These are phyloP conservation scores for Chlamydomonas incerta DNA, from an alignment of 139 green algal species.

Conservation along the genomic window DNA sequence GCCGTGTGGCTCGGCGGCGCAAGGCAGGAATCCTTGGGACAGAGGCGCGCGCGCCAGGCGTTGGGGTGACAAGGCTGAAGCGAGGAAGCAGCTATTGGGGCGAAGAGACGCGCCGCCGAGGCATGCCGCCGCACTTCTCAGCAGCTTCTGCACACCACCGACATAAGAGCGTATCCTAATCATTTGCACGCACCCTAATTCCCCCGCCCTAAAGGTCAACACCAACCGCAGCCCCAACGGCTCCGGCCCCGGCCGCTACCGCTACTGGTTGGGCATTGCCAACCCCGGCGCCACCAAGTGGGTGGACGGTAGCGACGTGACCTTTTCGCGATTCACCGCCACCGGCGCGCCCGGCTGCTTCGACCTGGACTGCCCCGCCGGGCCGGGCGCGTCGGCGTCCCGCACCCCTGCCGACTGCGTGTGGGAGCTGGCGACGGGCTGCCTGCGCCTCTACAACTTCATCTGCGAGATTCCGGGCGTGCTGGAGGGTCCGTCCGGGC, in stretches of 20 bases:
- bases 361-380: neutral
- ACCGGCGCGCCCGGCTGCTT: neutral
- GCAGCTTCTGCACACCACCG: too few species aligned
- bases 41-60: too few species aligned
- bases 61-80: too few species aligned
- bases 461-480: conserved; percentile 22
- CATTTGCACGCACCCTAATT: too few species aligned
- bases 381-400: neutral
- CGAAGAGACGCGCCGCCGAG: too few species aligned
- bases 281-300: neutral
- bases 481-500: neutral
- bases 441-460: neutral
- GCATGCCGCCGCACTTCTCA: too few species aligned
- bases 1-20: too few species aligned
- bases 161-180: too few species aligned
- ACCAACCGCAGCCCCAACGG: neutral
- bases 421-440: neutral
- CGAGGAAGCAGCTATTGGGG: too few species aligned
- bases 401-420: neutral
- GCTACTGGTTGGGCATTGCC: neutral
- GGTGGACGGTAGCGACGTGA: conserved; percentile 5
- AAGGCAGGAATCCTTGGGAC: too few species aligned
- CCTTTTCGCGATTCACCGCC: neutral
- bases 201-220: neutral
- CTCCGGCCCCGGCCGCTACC: neutral